Evolutionary conservation across 2,329 filamentous ascomycete species (phyloP).

Genomic region (Scleromitrula shiraiana): DNA sequence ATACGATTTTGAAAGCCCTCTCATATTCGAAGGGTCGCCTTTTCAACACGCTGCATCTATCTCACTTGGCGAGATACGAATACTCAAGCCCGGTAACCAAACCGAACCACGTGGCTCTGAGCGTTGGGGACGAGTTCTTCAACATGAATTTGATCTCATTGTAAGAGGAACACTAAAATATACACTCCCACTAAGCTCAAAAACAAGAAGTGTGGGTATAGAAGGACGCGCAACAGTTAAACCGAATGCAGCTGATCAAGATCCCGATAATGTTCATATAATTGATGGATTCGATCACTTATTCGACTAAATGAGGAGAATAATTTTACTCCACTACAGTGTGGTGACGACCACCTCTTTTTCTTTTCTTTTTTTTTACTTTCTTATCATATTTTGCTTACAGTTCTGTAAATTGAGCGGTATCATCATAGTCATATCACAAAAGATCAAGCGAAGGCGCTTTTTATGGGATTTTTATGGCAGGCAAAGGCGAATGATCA

Average conservation of each 20-base stretch:
- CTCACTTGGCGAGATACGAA: constrained; percentile 75
- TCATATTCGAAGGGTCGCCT: constrained; percentile 85
- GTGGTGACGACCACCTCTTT: constrained; percentile 5
- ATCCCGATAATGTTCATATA: constrained; percentile 25
- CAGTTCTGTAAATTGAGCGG: constrained; percentile 8
- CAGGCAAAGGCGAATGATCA: constrained; percentile 7
- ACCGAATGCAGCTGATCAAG: constrained; percentile 39
- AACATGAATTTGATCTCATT: constrained; percentile 90
- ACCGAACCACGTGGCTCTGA: constrained; percentile 74
- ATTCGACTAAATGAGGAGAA: constrained; percentile 1
- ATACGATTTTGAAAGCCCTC: constrained; percentile 74
- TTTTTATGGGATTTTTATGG: constrained; percentile 6
- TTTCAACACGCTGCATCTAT: constrained; percentile 65
- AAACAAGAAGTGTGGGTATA: constrained; percentile 50
- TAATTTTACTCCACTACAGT: neutral
- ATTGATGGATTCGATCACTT: constrained; percentile 8
- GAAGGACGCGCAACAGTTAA: constrained; percentile 52
- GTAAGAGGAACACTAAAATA: constrained; percentile 89
- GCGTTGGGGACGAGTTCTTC: constrained; percentile 83
- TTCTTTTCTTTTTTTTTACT: constrained; percentile 2
- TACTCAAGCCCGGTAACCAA: constrained; percentile 76
- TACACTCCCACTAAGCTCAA: constrained; percentile 51
- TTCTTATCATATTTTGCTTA: constrained; percentile 7
- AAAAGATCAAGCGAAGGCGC: constrained; percentile 8
- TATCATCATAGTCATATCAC: constrained; percentile 7